A percentile compares a stretch with the other conserved stretches of the same genome.
phyloP scores from a whole-genome alignment of 2,329 filamentous ascomycete species.

The Diplocarpon mali region DNA sequence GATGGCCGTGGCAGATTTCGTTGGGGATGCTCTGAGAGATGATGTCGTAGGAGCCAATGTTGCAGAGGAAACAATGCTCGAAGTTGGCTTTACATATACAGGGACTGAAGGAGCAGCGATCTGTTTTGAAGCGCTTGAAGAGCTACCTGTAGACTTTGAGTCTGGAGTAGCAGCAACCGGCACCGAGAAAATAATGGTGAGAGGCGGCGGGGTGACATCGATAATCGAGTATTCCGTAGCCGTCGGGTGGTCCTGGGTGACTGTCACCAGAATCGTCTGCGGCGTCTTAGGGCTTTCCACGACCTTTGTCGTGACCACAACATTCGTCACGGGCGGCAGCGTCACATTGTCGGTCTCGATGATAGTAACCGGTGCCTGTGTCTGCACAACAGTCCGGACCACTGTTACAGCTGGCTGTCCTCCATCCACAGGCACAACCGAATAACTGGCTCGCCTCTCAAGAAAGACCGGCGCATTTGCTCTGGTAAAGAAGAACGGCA shows the following conservation, averaged over 20 bases:
- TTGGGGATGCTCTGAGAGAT: too few species aligned
- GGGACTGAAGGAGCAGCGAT: not conserved
- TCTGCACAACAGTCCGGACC: slow-evolving; percentile 20
- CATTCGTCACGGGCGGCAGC: slow-evolving; percentile 15
- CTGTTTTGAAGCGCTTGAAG: not conserved
- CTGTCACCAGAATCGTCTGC: slow-evolving; percentile 18
- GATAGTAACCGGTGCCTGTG: slow-evolving; percentile 17
- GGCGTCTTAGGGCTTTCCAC: slow-evolving; percentile 20
- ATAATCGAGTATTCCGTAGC: slow-evolving; percentile 23
- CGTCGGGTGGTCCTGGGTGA: slow-evolving; percentile 15
- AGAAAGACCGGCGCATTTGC: slow-evolving; percentile 8
- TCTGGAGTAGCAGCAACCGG: slow-evolving; percentile 3
- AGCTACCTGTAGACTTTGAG: not conserved
- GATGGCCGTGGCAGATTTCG: too few species aligned
- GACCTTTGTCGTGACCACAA: slow-evolving; percentile 17
- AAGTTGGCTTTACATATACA: not conserved
- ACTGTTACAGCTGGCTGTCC: slow-evolving; percentile 13
- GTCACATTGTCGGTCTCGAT: slow-evolving; percentile 19
- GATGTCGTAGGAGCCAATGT: too few species aligned
- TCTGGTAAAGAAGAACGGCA: slow-evolving; percentile 18
- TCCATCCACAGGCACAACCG: slow-evolving; percentile 28
- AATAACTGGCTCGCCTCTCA: slow-evolving; percentile 23
- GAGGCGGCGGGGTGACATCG: slow-evolving; percentile 20
- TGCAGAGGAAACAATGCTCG: too few species aligned
- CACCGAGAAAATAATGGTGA: slow-evolving; percentile 14